Conservation (phyloP, 371 early-diverging fungal genomes). For the Zychaea mexicana region DNA sequence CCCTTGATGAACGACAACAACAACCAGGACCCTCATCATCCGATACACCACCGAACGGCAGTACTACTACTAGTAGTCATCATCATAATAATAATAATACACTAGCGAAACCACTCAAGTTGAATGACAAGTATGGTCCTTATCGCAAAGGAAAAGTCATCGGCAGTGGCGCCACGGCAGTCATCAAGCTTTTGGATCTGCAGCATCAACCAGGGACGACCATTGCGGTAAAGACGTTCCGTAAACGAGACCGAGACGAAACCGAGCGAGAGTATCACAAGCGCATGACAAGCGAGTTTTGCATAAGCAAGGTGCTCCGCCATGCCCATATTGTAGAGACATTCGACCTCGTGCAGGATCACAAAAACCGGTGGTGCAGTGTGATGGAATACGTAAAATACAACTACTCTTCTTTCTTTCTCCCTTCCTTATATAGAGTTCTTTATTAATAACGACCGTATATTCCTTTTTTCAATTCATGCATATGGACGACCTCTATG, state of each 20-base stretch:
- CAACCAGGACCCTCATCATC: too few species aligned
- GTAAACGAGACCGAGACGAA: constrained; percentile 34
- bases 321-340: constrained; percentile 35
- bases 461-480: background rate
- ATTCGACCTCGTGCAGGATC: constrained; percentile 32
- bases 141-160: constrained; percentile 19
- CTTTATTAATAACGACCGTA: background rate
- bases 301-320: constrained; percentile 27
- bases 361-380: constrained; percentile 34
- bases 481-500: too few species aligned
- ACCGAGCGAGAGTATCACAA: constrained; percentile 30
- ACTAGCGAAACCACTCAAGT: background rate
- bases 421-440: background rate
- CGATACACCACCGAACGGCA: too few species aligned
- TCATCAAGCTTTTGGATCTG: constrained; percentile 12
- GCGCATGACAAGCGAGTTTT: constrained; percentile 45
- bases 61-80: too few species aligned
- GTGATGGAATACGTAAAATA: constrained; percentile 49
- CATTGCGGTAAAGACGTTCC: constrained; percentile 44
- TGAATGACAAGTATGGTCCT: constrained; percentile 20
- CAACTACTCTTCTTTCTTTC: background rate
- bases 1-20: background rate
- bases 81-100: constrained; percentile 1
- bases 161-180: constrained; percentile 27
- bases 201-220: background rate